Evolutionary conservation across 2,329 filamentous ascomycete genomes (phyloP).

Genomic region (Colletotrichum agaves): DNA sequence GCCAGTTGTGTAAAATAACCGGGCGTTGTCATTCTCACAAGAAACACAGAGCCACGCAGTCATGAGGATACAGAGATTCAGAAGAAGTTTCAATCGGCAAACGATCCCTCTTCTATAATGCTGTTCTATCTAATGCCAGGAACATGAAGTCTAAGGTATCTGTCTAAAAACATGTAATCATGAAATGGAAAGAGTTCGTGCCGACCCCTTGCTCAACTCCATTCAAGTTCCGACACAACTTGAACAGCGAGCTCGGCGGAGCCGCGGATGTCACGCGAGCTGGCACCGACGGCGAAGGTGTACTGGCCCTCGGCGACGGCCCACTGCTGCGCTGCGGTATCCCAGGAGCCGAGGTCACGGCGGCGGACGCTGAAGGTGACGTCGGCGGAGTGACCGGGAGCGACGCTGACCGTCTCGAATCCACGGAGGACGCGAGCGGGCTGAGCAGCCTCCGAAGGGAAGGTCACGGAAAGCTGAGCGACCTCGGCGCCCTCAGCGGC

Average conservation of each 20-base stretch:
- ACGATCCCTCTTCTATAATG: background rate
- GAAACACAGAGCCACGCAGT: too few relatives aligned
- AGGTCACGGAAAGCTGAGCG: constrained; percentile 45
- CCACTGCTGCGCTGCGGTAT: constrained; percentile 59
- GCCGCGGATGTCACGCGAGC: constrained; percentile 30
- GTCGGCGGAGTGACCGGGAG: constrained; percentile 48
- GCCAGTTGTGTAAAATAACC: too few relatives aligned
- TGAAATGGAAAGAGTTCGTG: background rate
- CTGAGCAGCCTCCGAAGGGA: constrained; percentile 46
- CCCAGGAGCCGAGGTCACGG: constrained; percentile 64
- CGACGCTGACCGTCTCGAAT: constrained; percentile 58
- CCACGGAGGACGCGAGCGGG: constrained; percentile 55
- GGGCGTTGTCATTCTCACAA: too few relatives aligned
- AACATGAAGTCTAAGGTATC: constrained; percentile 7
- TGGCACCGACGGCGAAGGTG: constrained; percentile 25
- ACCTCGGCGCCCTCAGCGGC: constrained; percentile 45
- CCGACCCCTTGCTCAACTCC: too few relatives aligned
- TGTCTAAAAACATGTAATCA: background rate
- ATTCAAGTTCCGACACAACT: background rate
- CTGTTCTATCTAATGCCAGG: constrained; percentile 1
- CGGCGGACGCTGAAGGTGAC: constrained; percentile 56
- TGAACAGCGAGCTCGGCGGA: constrained; percentile 19
- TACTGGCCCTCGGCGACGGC: constrained; percentile 53
- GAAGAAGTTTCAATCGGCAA: background rate
- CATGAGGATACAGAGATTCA: too few relatives aligned